These are phyloP conservation scores for Aspergillus hiratsukae DNA, from an alignment of 2,329 filamentous ascomycete species.

Conservation along the genomic window DNA sequence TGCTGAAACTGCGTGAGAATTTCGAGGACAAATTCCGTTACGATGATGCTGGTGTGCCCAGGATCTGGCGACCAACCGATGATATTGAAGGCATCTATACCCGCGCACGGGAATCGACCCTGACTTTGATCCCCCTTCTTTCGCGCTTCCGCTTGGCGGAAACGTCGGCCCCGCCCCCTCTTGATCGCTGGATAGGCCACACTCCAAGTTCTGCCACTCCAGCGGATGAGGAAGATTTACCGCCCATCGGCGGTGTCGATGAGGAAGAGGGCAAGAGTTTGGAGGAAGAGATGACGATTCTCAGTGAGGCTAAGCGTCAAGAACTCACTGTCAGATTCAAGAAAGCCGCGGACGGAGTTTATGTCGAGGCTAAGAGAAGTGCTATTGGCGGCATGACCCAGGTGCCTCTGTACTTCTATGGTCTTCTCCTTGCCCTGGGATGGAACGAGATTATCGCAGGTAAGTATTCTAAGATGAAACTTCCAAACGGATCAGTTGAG, in stretches of 20 bases:
- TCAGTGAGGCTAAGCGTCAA: constrained; percentile 83
- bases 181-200: constrained; percentile 76
- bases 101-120: constrained; percentile 82
- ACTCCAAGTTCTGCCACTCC: constrained; percentile 69
- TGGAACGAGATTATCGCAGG: constrained; percentile 98
- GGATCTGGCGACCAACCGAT: constrained; percentile 94
- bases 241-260: constrained; percentile 87
- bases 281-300: constrained; percentile 94
- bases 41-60: constrained; percentile 86
- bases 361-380: constrained; percentile 94
- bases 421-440: constrained; percentile 79
- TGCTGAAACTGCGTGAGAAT: constrained; percentile 93
- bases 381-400: constrained; percentile 94
- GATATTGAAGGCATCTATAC: constrained; percentile 97
- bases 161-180: constrained; percentile 72
- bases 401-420: constrained; percentile 93
- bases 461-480: constrained; percentile 46
- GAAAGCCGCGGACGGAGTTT: constrained; percentile 96
- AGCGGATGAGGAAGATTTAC: constrained; percentile 84
- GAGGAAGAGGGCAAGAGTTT: constrained; percentile 91
- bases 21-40: constrained; percentile 99
- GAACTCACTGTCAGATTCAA: constrained; percentile 94
- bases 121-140: constrained; percentile 84
- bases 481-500: neutral
- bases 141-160: constrained; percentile 74